Evolutionary conservation across 768 basidiomycete species (phyloP).

Genomic region (Russula ochroleuca): DNA sequence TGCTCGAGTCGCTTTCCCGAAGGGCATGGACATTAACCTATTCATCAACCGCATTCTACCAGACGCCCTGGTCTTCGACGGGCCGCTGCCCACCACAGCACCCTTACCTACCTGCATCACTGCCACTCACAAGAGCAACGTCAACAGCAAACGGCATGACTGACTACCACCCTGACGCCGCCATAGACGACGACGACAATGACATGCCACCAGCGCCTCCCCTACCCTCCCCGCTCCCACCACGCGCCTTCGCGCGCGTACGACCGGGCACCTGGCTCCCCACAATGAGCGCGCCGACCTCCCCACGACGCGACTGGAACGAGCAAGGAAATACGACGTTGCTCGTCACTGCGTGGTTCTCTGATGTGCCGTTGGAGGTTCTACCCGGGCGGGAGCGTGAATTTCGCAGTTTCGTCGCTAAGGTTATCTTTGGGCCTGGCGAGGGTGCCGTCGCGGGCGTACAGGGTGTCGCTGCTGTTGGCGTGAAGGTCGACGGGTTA

Average conservation of each 20-base stretch:
- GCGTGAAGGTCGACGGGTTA: slow-evolving; percentile 23
- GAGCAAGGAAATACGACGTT: slow-evolving; percentile 53
- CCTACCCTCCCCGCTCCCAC: slow-evolving; percentile 63
- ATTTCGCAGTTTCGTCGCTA: slow-evolving; percentile 71
- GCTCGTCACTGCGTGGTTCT: slow-evolving; percentile 58
- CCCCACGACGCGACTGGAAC: slow-evolving; percentile 37
- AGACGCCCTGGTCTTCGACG: slow-evolving; percentile 76
- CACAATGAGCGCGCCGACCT: slow-evolving; percentile 40
- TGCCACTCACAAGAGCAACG: not conserved
- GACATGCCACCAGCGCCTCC: slow-evolving; percentile 45
- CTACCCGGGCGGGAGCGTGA: slow-evolving; percentile 72
- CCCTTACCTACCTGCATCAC: not conserved
- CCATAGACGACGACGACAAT: slow-evolving; percentile 5
- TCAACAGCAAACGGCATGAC: not conserved
- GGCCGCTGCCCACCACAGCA: slow-evolving; percentile 30
- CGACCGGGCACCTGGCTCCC: slow-evolving; percentile 65
- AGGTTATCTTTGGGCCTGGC: slow-evolving; percentile 43
- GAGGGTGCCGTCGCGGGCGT: slow-evolving; percentile 24
- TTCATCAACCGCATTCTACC: slow-evolving; percentile 63
- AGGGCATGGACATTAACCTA: slow-evolving; percentile 61
- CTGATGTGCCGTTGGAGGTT: slow-evolving; percentile 72
- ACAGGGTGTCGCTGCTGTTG: slow-evolving; percentile 21
- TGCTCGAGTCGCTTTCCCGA: slow-evolving; percentile 62
- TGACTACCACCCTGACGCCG: not conserved
- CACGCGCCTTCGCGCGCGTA: slow-evolving; percentile 71